Base-by-base conservation (phyloP, 2,329 filamentous ascomycete species). In the Chrysoporthe puriensis region DNA sequence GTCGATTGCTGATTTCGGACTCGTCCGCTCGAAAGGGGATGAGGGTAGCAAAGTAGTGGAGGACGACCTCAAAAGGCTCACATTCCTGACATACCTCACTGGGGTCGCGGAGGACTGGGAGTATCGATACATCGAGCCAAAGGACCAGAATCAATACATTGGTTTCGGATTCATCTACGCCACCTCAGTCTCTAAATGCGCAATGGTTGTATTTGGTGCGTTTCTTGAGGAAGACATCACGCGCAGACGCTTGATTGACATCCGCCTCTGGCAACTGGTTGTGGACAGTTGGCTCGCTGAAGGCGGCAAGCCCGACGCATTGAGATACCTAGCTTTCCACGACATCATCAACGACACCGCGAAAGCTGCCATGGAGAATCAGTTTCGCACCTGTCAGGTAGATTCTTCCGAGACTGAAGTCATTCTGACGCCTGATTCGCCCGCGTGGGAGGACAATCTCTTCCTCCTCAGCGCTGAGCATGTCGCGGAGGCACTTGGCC, bases 201-300 rank as follows among this genome's bases (percentile, higher is more conserved):
- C 34, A n/a, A n/a, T 57, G 18, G 34, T 9, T 2, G 7, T 57
- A 4, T 40, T 40, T 13, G 34, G 14, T 18, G 54, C 32, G 4
- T 57, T 57, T 16, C 54, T 57, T 14, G 54, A 57, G 18, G 16
- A n/a, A 16, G 2, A n/a, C 1, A 2, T 8, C 13, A 46, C 44
- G 44, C 4, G 16, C 54, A 1, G n/a, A 4, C 54, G 54, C 32
- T 5, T 57, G 9, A 16, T 40, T 6, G 34, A 57, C 54, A 57
- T 57, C 18, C 54, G 54, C 18, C 54, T 57, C 54, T 57, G 54
- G 54, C 32, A 57, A 26, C 54, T 57, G 32, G 54, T 57, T 18
- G 32, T 57, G 16, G 34, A 57, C 54, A 11, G 54, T 18, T 57
- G 54, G 54, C 16, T 9, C 9, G 54, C 54, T 4, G 16, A 36